Conservation (phyloP, 1,284 basidiomycete genomes). For the Rhodotorula sp. region DNA sequence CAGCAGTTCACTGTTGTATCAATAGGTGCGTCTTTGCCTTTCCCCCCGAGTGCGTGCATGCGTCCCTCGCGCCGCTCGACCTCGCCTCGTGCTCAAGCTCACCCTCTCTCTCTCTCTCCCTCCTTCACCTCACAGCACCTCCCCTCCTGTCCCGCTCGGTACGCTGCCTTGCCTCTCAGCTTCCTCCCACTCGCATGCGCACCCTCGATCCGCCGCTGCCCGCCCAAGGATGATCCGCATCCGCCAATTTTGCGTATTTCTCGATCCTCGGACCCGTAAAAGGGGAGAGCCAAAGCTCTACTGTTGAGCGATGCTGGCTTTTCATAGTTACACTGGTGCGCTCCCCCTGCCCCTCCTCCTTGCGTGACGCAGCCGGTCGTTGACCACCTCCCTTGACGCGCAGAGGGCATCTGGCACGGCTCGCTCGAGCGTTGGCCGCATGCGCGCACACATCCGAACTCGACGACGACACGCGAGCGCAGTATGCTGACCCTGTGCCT, state of each 20-base stretch:
- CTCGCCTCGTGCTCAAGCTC: neutral
- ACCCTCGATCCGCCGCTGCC: too few species aligned
- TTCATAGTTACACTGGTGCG: slow-evolving; percentile 44
- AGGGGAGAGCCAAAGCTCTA: slow-evolving; percentile 37
- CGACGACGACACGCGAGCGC: too few species aligned
- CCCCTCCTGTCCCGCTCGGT: neutral
- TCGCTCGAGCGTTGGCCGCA: neutral
- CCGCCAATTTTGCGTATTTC: slow-evolving; percentile 40
- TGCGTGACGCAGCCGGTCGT: neutral
- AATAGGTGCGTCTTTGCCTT: neutral
- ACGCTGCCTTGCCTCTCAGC: neutral
- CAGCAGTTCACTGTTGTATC: slow-evolving; percentile 11
- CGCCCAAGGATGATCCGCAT: slow-evolving; percentile 37
- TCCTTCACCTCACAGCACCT: neutral
- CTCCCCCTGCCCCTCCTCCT: neutral
- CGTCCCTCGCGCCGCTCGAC: neutral
- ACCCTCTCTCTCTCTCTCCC: neutral
- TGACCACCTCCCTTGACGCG: neutral
- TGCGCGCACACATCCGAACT: too few species aligned
- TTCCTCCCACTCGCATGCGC: neutral
- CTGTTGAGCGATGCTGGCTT: slow-evolving; percentile 28
- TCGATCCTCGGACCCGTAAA: slow-evolving; percentile 34
- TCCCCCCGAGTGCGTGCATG: slow-evolving; percentile 8
- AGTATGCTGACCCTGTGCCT: too few species aligned
- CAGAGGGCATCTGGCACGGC: neutral